Evolutionary conservation across 306 rosid species (phyloP).

Genomic region (Arachis hypogaea): DNA sequence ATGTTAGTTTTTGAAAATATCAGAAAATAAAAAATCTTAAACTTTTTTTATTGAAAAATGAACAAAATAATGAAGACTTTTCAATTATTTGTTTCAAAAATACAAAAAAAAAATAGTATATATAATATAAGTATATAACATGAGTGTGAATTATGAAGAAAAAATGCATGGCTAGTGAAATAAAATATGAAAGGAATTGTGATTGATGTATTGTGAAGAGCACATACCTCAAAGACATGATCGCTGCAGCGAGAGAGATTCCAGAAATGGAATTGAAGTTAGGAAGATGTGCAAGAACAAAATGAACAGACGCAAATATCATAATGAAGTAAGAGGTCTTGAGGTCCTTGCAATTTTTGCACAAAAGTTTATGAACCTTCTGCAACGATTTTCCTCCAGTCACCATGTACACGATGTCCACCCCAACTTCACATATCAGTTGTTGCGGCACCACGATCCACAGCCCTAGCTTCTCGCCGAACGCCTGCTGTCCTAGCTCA

Average conservation of each 20-base stretch:
- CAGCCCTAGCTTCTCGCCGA: conserved; percentile 50
- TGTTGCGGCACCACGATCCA: conserved; percentile 64
- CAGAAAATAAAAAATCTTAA: too few species aligned
- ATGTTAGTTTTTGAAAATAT: too few species aligned
- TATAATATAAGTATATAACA: too few species aligned
- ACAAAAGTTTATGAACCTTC: conserved; percentile 52
- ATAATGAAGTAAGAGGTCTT: conserved; percentile 63
- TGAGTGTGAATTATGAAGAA: too few species aligned
- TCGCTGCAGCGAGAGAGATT: conserved; percentile 70
- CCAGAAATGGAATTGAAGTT: conserved; percentile 70
- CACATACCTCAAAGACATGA: conserved; percentile 71
- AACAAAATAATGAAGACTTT: too few species aligned
- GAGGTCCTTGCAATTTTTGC: conserved; percentile 46
- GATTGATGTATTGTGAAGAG: too few species aligned
- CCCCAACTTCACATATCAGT: conserved; percentile 62
- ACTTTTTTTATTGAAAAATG: too few species aligned
- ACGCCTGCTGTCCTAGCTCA: conserved; percentile 51
- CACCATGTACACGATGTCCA: conserved; percentile 72
- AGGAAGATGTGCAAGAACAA: conserved; percentile 77
- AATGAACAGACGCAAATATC: conserved; percentile 76
- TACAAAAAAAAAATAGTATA: too few species aligned
- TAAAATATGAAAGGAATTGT: too few species aligned
- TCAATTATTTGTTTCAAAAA: too few species aligned
- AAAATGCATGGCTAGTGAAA: too few species aligned
- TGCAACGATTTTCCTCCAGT: conserved; percentile 73